These are phyloP conservation scores for Candida ortonii DNA, from an alignment of 805 yeast species.

Conservation along the genomic window DNA sequence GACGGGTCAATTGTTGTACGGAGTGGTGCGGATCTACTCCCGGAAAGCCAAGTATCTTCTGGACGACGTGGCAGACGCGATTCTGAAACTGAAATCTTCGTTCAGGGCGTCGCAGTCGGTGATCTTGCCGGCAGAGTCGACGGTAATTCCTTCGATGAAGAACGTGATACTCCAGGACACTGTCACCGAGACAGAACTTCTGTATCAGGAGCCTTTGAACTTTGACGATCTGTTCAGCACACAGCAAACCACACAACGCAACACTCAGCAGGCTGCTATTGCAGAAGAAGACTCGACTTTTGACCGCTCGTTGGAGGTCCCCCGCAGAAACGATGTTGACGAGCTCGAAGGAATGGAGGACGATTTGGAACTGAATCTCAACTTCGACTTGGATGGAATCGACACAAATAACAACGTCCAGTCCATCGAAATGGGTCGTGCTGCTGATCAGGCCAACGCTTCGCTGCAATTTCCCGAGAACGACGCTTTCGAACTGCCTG, in stretches of 20 bases:
- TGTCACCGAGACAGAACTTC: conserved; percentile 71
- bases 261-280: conserved; percentile 8
- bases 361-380: conserved; percentile 32
- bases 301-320: conserved; percentile 66
- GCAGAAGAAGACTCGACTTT: conserved; percentile 26
- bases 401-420: conserved; percentile 26
- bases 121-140: conserved; percentile 57
- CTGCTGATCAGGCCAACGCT: conserved; percentile 25
- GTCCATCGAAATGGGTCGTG: conserved; percentile 57
- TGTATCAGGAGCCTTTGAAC: conserved; percentile 59
- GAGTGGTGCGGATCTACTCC: conserved; percentile 83
- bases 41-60: conserved; percentile 78
- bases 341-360: conserved; percentile 32
- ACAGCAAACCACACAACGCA: conserved; percentile 10
- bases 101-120: conserved; percentile 51
- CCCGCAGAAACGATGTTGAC: conserved; percentile 44
- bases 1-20: conserved; percentile 82
- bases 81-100: conserved; percentile 66
- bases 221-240: conserved; percentile 34
- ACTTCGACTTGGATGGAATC: conserved; percentile 33
- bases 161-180: conserved; percentile 70
- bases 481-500: conserved; percentile 41
- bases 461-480: conserved; percentile 34
- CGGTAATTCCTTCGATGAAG: conserved; percentile 57
- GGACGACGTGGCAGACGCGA: conserved; percentile 79